Evolutionary conservation across 805 yeast genomes (phyloP).

Genomic region (Priceomyces castillae): DNA sequence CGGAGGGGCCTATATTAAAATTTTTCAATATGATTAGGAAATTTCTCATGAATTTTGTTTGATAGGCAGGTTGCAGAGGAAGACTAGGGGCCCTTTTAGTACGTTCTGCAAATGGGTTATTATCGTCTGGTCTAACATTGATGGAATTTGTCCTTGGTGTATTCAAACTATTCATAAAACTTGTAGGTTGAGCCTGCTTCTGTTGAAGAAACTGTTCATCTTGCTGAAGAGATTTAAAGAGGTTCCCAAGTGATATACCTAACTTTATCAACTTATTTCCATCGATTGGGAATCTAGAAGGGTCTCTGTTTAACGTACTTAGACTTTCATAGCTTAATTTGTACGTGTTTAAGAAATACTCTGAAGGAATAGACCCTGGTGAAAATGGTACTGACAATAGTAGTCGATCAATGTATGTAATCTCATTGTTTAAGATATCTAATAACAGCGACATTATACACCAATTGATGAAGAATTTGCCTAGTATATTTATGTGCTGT

Average conservation of each 20-base stretch:
- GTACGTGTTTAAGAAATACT: conserved; percentile 32
- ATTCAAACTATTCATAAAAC: conserved; percentile 13
- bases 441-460: conserved; percentile 7
- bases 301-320: conserved; percentile 20
- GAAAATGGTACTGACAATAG: conserved; percentile 35
- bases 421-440: conserved; percentile 24
- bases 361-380: conserved; percentile 12
- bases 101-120: conserved; percentile 8
- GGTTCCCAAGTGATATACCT: conserved; percentile 42
- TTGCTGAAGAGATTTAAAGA: conserved; percentile 32
- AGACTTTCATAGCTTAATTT: conserved; percentile 23
- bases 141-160: conserved; percentile 3
- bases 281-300: conserved; percentile 31
- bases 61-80: conserved; percentile 24
- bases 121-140: conserved; percentile 1
- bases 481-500: neutral
- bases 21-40: conserved; percentile 33
- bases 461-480: neutral
- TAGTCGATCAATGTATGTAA: conserved; percentile 23
- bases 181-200: conserved; percentile 22
- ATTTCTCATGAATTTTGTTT: conserved; percentile 34
- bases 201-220: conserved; percentile 32
- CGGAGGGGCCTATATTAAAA: conserved; percentile 35
- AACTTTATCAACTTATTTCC: conserved; percentile 37
- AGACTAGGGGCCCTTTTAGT: neutral